phyloP scores from a whole-genome alignment of 306 rosid genomes.

The Ormosia emarginata region DNA sequence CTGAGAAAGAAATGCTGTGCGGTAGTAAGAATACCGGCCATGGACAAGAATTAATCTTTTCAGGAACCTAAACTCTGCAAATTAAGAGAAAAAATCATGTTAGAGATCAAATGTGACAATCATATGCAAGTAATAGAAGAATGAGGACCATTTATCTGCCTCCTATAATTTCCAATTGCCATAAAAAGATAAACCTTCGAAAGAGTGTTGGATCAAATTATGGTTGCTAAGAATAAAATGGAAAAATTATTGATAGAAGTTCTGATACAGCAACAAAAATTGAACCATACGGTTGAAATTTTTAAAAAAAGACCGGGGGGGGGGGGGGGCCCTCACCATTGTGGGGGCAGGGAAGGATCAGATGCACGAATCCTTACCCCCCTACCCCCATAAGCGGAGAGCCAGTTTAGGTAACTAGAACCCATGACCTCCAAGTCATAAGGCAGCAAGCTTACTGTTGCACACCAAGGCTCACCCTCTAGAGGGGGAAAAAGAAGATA shows the following conservation, averaged over 20 bases:
- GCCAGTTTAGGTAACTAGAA: no score
- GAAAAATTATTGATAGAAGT: not conserved
- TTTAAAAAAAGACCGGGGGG: not conserved
- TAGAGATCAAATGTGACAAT: constrained; percentile 11
- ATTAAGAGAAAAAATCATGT: constrained; percentile 28
- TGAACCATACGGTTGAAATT: not conserved
- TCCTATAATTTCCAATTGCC: not conserved
- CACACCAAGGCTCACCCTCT: no score
- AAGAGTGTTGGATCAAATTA: constrained; percentile 19
- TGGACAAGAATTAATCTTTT: constrained; percentile 93
- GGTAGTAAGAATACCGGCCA: constrained; percentile 98
- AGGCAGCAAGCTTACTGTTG: no score
- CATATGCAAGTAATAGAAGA: constrained; percentile 5
- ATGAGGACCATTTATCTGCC: constrained; percentile 14
- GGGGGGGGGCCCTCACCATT: not conserved
- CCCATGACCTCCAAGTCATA: no score
- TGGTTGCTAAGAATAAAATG: not conserved
- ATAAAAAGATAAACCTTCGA: not conserved
- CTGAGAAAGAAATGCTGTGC: constrained; percentile 92
- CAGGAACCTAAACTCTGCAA: constrained; percentile 89
- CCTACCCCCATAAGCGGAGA: no score
- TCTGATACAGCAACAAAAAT: not conserved
- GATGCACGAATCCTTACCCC: no score
- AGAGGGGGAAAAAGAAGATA: not conserved
- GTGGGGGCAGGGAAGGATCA: no score